Evolutionary conservation across 306 rosid species (phyloP).

Genomic region (Ammopiptanthus mongolicus): DNA sequence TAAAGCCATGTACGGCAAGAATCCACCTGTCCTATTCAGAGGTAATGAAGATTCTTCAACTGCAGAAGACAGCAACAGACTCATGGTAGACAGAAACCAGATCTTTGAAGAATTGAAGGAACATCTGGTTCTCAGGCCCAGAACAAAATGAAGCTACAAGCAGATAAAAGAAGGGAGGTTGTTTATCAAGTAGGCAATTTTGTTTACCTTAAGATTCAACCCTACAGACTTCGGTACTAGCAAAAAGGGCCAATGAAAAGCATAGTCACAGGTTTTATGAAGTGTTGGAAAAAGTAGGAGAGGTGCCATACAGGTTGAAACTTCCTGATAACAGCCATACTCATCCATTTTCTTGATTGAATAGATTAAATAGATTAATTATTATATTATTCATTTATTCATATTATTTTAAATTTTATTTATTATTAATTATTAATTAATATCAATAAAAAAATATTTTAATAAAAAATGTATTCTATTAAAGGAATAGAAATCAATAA

Average conservation of each 20-base stretch:
- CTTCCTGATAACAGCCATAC: not conserved
- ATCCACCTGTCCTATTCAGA: not conserved
- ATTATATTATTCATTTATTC: no score
- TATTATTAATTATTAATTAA: no score
- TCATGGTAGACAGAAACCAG: not conserved
- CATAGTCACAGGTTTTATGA: not conserved
- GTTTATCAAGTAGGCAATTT: not conserved
- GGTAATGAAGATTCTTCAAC: not conserved
- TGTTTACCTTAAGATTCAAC: not conserved
- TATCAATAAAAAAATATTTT: no score
- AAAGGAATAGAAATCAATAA: no score
- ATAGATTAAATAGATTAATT: no score
- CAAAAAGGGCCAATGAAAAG: slow-evolving; percentile 8
- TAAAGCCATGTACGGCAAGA: not conserved
- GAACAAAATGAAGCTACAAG: not conserved
- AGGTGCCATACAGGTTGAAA: not conserved
- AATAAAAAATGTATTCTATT: no score
- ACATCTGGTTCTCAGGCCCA: not conserved
- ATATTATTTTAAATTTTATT: no score
- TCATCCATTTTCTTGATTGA: not conserved
- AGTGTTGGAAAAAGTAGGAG: not conserved
- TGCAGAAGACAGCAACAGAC: not conserved
- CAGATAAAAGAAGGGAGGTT: not conserved
- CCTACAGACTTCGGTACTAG: not conserved
- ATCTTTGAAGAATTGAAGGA: not conserved